phyloP scores from a whole-genome alignment of 2,329 filamentous ascomycete genomes.

The Trichoderma semiorbis region DNA sequence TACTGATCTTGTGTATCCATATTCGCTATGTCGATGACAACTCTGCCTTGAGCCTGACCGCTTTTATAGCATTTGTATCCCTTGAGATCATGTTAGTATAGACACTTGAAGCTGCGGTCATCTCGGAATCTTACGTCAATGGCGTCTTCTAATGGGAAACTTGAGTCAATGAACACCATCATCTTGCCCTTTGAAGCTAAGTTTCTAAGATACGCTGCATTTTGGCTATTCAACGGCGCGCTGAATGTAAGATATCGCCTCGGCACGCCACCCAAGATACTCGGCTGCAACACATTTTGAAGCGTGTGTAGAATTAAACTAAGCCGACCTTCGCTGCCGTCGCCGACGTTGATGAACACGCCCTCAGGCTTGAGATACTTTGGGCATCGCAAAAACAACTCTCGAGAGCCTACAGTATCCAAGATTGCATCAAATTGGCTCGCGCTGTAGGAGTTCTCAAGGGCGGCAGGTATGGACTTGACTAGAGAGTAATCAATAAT shows the following conservation, averaged over 20 bases:
- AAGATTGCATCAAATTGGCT: background rate
- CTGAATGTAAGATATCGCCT: background rate
- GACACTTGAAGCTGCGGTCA: background rate
- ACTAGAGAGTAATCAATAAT: background rate
- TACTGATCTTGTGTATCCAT: background rate
- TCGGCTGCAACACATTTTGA: background rate
- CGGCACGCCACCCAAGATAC: background rate
- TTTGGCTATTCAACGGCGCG: background rate
- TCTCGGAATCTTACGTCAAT: background rate
- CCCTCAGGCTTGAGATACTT: background rate
- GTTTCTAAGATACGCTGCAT: background rate
- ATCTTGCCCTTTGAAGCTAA: background rate
- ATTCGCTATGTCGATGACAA: background rate
- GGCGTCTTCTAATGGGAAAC: background rate
- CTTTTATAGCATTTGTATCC: background rate
- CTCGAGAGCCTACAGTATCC: background rate
- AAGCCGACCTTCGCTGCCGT: background rate
- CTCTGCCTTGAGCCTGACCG: background rate
- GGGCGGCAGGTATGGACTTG: background rate
- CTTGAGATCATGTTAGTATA: background rate
- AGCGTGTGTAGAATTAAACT: background rate
- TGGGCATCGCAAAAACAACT: background rate
- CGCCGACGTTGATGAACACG: background rate
- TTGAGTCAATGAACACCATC: background rate
- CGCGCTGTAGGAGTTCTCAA: background rate